These are phyloP conservation scores for Metrosideros polymorpha DNA, from an alignment of 441 rosid genomes.

Conservation along the genomic window DNA sequence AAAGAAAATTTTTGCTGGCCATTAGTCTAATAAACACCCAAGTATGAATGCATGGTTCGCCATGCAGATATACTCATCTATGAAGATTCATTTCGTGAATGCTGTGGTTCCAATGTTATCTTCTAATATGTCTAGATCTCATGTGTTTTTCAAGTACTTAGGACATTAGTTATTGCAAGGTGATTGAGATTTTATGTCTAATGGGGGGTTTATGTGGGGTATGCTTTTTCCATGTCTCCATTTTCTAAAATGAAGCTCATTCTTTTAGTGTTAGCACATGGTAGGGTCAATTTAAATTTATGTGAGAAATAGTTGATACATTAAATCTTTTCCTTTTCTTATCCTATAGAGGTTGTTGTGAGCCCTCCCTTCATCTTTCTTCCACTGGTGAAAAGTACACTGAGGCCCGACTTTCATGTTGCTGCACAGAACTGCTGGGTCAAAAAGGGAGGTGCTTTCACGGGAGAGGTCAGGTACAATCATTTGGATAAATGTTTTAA, in stretches of 20 bases:
- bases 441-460: conserved; percentile 72
- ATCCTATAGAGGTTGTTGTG: conserved; percentile 55
- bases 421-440: conserved; percentile 83
- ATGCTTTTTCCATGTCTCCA: background rate
- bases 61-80: background rate
- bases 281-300: background rate
- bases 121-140: background rate
- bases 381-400: conserved; percentile 32
- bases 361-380: conserved; percentile 73
- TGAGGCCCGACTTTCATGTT: conserved; percentile 47
- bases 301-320: background rate
- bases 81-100: background rate
- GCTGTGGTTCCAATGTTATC: background rate
- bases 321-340: background rate
- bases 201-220: background rate
- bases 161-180: background rate
- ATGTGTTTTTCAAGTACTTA: background rate
- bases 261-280: background rate
- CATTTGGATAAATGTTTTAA: background rate
- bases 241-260: background rate
- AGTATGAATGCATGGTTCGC: background rate
- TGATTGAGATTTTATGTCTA: background rate
- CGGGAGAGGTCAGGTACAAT: conserved; percentile 63
- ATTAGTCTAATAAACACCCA: background rate
- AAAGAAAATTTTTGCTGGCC: background rate